Conservation (phyloP, 371 early-diverging fungal genomes). For the Enterocytospora artemiae region DNA sequence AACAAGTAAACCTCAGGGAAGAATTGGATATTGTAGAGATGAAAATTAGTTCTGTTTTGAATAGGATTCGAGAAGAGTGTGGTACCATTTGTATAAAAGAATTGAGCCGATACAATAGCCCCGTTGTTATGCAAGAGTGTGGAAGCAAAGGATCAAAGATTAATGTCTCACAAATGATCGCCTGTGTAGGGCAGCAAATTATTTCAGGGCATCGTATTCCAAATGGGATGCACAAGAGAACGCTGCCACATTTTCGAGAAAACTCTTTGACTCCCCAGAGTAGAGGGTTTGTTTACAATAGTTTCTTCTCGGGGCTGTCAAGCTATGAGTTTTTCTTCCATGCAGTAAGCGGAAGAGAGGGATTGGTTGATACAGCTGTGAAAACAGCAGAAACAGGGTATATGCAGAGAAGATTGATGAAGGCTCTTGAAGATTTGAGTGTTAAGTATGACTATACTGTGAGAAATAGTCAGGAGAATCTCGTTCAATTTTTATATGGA, state of each 20-base stretch:
- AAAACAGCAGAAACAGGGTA: constrained; percentile 97
- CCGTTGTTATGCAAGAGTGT: constrained; percentile 89
- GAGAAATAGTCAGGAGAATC: constrained; percentile 30
- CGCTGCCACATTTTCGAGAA: constrained; percentile 85
- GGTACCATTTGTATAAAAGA: constrained; percentile 83
- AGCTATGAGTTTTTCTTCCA: constrained; percentile 96
- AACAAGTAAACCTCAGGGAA: neutral
- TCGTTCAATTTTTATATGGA: constrained; percentile 36
- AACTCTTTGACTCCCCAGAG: constrained; percentile 74
- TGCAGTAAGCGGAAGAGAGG: constrained; percentile 96
- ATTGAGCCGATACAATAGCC: constrained; percentile 80
- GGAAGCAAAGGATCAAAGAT: constrained; percentile 91
- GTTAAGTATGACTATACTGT: constrained; percentile 56
- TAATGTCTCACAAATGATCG: constrained; percentile 98
- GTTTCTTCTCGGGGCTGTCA: constrained; percentile 83
- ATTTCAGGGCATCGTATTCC: constrained; percentile 88
- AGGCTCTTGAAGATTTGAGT: constrained; percentile 59
- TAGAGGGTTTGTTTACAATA: constrained; percentile 90
- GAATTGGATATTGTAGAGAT: constrained; percentile 29
- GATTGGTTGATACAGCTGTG: constrained; percentile 97
- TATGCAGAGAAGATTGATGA: constrained; percentile 94
- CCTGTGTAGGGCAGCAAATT: constrained; percentile 98
- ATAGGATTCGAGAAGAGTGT: constrained; percentile 81
- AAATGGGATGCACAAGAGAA: constrained; percentile 84
- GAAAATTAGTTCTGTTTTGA: constrained; percentile 74